These are phyloP conservation scores for Phyllostachys edulis DNA, from an alignment of 176 grass and related monocot species.

Conservation along the genomic window DNA sequence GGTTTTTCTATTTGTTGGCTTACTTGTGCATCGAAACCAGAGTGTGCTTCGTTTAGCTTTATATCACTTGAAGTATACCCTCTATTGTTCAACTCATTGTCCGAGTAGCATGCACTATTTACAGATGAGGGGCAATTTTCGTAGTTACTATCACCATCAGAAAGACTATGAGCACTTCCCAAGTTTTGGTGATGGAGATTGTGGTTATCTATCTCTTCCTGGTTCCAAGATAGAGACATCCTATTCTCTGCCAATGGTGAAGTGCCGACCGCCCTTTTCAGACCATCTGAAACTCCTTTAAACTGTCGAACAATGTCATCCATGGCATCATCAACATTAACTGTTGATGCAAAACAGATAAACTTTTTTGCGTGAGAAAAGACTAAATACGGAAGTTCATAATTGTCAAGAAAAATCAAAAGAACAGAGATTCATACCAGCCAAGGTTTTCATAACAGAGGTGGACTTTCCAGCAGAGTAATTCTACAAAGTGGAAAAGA, in stretches of 20 bases:
- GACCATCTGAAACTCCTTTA: slow-evolving; percentile 92
- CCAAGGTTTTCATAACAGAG: slow-evolving; percentile 91
- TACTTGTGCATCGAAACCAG: slow-evolving; percentile 43
- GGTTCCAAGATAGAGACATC: slow-evolving; percentile 71
- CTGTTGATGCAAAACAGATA: slow-evolving; percentile 57
- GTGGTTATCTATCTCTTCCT: slow-evolving; percentile 56
- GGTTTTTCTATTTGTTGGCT: slow-evolving; percentile 44
- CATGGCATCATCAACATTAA: slow-evolving; percentile 98
- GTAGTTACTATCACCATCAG: slow-evolving; percentile 81
- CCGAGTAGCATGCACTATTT: slow-evolving; percentile 74
- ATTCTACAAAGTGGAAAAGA: slow-evolving; percentile 60
- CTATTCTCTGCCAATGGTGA: slow-evolving; percentile 45
- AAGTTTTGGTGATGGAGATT: slow-evolving; percentile 49
- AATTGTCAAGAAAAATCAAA: slow-evolving; percentile 3
- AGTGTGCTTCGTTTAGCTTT: slow-evolving; percentile 38
- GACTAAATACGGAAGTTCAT: background rate
- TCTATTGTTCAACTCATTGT: slow-evolving; percentile 80
- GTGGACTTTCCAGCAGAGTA: slow-evolving; percentile 96
- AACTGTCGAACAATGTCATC: slow-evolving; percentile 96
- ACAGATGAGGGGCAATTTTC: slow-evolving; percentile 49
- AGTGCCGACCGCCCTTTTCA: slow-evolving; percentile 58
- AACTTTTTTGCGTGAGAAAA: slow-evolving; percentile 25
- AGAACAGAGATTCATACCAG: slow-evolving; percentile 52
- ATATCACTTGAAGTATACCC: slow-evolving; percentile 54
- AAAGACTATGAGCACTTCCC: slow-evolving; percentile 64